phyloP scores from a whole-genome alignment of 108 stramenopile species.

The Fistulifera pelliculosa region DNA sequence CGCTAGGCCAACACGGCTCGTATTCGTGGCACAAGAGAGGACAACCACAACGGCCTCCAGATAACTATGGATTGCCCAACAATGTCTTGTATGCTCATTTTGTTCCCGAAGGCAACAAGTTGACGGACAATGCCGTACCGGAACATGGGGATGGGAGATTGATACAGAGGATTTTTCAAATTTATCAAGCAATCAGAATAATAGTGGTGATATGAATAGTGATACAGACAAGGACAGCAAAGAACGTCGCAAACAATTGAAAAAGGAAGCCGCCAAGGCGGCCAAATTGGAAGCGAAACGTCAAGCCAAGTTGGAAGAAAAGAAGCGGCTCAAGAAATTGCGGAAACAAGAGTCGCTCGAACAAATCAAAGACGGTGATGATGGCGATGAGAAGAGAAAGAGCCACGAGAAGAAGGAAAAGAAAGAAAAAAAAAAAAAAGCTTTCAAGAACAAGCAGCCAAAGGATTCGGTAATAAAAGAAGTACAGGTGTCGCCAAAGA shows the following conservation, averaged over 20 bases:
- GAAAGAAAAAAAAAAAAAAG: not conserved
- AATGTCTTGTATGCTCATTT: conserved; percentile 74
- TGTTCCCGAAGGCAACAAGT: conserved; percentile 60
- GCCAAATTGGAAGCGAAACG: conserved; percentile 64
- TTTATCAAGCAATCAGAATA: too few relatives aligned
- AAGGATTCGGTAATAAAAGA: too few relatives aligned
- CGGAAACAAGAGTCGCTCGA: too few relatives aligned
- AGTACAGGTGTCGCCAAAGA: too few relatives aligned
- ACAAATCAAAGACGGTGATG: too few relatives aligned
- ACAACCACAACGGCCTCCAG: conserved; percentile 16
- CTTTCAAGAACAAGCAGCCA: too few relatives aligned
- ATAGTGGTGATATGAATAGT: too few relatives aligned
- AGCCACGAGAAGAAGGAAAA: not conserved
- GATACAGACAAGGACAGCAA: conserved; percentile 22
- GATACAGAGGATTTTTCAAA: conserved; percentile 80
- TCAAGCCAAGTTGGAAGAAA: conserved; percentile 55
- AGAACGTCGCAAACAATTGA: conserved; percentile 34
- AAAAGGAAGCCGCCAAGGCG: conserved; percentile 38
- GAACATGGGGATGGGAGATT: conserved; percentile 66
- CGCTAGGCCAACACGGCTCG: conserved; percentile 19
- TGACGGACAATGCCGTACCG: conserved; percentile 22
- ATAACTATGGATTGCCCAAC: conserved; percentile 56
- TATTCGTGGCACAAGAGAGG: conserved; percentile 14
- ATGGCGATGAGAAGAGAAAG: too few relatives aligned
- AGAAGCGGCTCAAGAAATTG: conserved; percentile 20